Evolutionary conservation across 306 rosid genomes (phyloP), one percentile per base, ranked within the genome.

Genomic region (Myrica gale): DNA sequence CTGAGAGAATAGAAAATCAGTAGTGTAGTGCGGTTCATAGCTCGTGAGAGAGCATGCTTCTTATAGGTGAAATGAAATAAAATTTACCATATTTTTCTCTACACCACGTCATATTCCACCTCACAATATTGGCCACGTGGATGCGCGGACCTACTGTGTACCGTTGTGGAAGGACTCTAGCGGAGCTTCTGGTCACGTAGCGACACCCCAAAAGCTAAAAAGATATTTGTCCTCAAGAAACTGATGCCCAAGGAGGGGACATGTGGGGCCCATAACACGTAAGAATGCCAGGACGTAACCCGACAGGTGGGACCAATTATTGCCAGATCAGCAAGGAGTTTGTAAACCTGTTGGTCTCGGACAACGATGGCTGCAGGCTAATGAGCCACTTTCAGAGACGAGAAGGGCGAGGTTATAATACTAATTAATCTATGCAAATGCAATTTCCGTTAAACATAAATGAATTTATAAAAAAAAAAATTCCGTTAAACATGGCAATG

Each of bases 321-420:
- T n/a, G 81, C 90, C 93, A 86, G 17, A 77, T 92, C 82, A 85
- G 73, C 86, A 19, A 0, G 1, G 47, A 26, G 5, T 70, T 2
- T 78, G 69, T 5, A n/a, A 63, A 2, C 11, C 13, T 81, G 95
- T 82, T 84, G 65, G 61, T 43, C 48, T 72, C 41, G 12, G 90
- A 81, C 57, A 79, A 73, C 69, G 88, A 87, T 77, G 20, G 83
- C 77, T 76, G 93, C 95, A 88, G 95, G 91, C 93, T 86, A 21
- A n/a, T 48, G 44, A 78, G 67, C 85, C 41, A 61, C 51, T 83
- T 70, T 50, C 10, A 41, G 62, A 51, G 74, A 57, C 20, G 74
- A 42, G 37, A 32, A 32, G 37, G 37, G 37, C 37, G 37, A 32
- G 37, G 37, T 32, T 32, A 32, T 32, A 32, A 32, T 32, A 32